These are phyloP conservation scores for Asterionellopsis glacialis DNA, from an alignment of 108 stramenopile species.

Conservation along the genomic window DNA sequence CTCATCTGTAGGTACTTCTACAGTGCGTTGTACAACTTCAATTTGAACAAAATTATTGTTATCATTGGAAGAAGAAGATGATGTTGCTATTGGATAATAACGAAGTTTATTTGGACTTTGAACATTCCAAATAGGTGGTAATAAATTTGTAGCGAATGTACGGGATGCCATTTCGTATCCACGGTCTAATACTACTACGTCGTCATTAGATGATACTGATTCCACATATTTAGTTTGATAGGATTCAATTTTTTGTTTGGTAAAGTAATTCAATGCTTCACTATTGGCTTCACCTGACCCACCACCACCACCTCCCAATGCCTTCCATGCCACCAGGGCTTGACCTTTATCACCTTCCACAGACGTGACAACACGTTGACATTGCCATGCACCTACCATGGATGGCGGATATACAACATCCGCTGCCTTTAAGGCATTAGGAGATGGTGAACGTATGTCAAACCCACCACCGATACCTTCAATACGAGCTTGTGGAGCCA, in stretches of 20 bases:
- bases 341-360: conserved; percentile 56
- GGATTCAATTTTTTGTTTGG: conserved; percentile 20
- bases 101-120: conserved; percentile 16
- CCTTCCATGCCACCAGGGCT: conserved; percentile 43
- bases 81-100: conserved; percentile 13
- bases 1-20: conserved; percentile 37
- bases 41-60: conserved; percentile 15
- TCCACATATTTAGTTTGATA: conserved; percentile 32
- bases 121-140: conserved; percentile 13
- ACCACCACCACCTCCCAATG: conserved; percentile 35
- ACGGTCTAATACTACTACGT: conserved; percentile 42
- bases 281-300: conserved; percentile 5
- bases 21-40: conserved; percentile 33
- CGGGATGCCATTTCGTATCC: conserved; percentile 37
- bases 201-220: conserved; percentile 18
- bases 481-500: conserved; percentile 2
- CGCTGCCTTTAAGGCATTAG: neutral
- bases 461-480: conserved; percentile 59
- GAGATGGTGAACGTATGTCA: conserved; percentile 31
- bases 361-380: conserved; percentile 31
- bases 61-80: neutral
- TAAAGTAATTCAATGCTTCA: no score
- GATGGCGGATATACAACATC: conserved; percentile 49
- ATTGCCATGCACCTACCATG: conserved; percentile 45
- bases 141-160: neutral